Conservation (phyloP, 2,329 filamentous ascomycete genomes). For the Sphaerulina musiva region DNA sequence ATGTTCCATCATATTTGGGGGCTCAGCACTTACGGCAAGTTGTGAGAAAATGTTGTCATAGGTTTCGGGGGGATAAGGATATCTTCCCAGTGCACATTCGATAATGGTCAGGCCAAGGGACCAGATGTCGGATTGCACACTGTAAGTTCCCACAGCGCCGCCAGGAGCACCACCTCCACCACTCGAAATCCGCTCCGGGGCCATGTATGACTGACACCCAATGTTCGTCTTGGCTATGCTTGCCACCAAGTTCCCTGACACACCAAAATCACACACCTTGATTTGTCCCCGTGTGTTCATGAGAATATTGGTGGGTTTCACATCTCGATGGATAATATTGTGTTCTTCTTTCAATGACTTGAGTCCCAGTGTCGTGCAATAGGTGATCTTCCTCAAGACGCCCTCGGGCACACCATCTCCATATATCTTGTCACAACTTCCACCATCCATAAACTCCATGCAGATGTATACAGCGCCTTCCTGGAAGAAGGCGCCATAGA, state of each 20-base stretch:
- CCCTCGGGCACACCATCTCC: slow-evolving; percentile 81
- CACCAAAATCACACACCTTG: slow-evolving; percentile 98
- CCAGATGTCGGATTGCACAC: slow-evolving; percentile 97
- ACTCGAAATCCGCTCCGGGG: slow-evolving; percentile 86
- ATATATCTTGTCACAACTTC: slow-evolving; percentile 95
- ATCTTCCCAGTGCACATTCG: slow-evolving; percentile 88
- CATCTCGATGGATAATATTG: slow-evolving; percentile 97
- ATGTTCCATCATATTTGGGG: neutral
- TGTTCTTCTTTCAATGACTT: slow-evolving; percentile 95
- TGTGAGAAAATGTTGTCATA: slow-evolving; percentile 99
- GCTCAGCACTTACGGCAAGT: slow-evolving; percentile 66
- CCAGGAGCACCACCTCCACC: slow-evolving; percentile 69
- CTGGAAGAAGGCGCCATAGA: slow-evolving; percentile 98
- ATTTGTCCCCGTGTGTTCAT: slow-evolving; percentile 83
- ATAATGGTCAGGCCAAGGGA: slow-evolving; percentile 90
- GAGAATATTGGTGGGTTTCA: slow-evolving; percentile 98
- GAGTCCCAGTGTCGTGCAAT: slow-evolving; percentile 82
- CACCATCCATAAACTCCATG: slow-evolving; percentile 98
- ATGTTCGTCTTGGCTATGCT: slow-evolving; percentile 99
- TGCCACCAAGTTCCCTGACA: slow-evolving; percentile 91
- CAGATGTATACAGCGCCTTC: slow-evolving; percentile 98
- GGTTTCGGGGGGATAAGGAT: slow-evolving; percentile 94
- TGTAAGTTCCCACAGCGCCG: slow-evolving; percentile 77
- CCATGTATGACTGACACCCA: slow-evolving; percentile 99
- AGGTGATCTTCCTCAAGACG: slow-evolving; percentile 81